Evolutionary conservation across 2,329 filamentous ascomycete genomes (phyloP).

Genomic region (Raffaelea ambrosiae): DNA sequence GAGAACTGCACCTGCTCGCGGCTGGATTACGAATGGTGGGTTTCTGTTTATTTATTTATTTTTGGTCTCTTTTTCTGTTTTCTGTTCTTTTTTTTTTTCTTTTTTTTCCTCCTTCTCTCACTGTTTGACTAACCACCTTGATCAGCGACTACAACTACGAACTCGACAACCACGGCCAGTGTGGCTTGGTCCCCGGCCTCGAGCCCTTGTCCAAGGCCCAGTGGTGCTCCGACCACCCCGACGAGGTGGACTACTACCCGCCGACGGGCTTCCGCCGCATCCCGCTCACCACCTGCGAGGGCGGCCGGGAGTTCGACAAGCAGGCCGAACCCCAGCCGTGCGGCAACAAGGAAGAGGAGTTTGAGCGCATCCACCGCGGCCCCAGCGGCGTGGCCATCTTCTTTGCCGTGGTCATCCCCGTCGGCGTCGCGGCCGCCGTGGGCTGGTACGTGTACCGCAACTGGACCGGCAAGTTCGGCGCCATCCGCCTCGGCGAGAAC

Average conservation of each 20-base stretch:
- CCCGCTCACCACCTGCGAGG: conserved; percentile 77
- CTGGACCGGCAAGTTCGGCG: conserved; percentile 85
- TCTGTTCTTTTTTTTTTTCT: background rate
- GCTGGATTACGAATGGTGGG: conserved; percentile 87
- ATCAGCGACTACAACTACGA: conserved; percentile 88
- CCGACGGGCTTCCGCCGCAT: conserved; percentile 84
- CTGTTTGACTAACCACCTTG: too few relatives aligned
- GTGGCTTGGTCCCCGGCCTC: conserved; percentile 66
- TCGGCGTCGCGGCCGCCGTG: conserved; percentile 59
- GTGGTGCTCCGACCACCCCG: conserved; percentile 52
- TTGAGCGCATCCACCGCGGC: conserved; percentile 55
- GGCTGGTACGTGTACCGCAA: conserved; percentile 82
- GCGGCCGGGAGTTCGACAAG: conserved; percentile 68
- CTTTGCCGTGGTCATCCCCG: conserved; percentile 66
- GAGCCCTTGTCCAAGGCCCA: conserved; percentile 43
- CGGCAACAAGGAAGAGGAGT: conserved; percentile 74
- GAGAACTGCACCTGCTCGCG: conserved; percentile 76
- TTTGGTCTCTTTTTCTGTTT: background rate
- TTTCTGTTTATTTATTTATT: conserved; percentile 9
- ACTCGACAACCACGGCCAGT: conserved; percentile 64
- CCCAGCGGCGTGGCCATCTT: conserved; percentile 69
- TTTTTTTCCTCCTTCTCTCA: background rate
- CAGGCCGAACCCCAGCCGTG: conserved; percentile 55
- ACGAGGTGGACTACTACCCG: conserved; percentile 69
- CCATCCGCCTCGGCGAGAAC: conserved; percentile 78